Percentiles rank a stretch among this genome's conserved stretches.
phyloP scores from a whole-genome alignment of 2,329 filamentous ascomycete genomes.

The Bisporella sp. region DNA sequence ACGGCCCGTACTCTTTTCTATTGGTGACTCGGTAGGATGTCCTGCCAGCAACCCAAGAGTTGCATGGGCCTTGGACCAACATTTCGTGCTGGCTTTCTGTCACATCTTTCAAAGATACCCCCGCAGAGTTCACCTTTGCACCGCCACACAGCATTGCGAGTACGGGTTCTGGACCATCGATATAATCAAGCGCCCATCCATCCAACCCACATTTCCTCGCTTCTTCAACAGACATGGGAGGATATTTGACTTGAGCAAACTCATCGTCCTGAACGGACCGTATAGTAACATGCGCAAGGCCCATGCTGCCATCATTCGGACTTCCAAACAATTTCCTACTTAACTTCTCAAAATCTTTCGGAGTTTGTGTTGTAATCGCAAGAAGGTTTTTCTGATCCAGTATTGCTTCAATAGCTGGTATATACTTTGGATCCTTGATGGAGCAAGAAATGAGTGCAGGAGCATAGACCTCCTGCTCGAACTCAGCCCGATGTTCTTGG shows the following conservation, averaged over 20 bases:
- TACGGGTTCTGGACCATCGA: conserved; percentile 76
- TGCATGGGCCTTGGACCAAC: conserved; percentile 46
- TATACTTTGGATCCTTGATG: conserved; percentile 51
- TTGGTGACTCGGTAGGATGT: conserved; percentile 59
- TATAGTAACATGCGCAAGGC: conserved; percentile 64
- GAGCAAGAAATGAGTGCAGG: conserved; percentile 60
- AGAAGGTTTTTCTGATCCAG: conserved; percentile 46
- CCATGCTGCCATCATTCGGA: conserved; percentile 39
- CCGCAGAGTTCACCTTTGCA: conserved; percentile 60
- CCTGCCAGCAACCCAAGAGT: conserved; percentile 62
- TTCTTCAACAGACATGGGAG: conserved; percentile 45
- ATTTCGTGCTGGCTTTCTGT: conserved; percentile 59
- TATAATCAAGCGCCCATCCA: conserved; percentile 69
- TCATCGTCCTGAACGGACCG: conserved; percentile 44
- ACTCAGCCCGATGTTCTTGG: conserved; percentile 55
- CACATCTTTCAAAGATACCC: conserved; percentile 56
- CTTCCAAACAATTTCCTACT: conserved; percentile 56
- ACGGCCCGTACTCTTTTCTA: conserved; percentile 72
- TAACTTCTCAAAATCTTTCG: conserved; percentile 67
- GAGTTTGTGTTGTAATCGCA: conserved; percentile 68
- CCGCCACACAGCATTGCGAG: conserved; percentile 82
- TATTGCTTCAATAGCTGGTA: conserved; percentile 51
- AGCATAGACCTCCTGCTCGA: conserved; percentile 57
- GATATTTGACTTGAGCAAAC: conserved; percentile 46
- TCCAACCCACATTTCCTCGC: conserved; percentile 61